Base-by-base conservation (phyloP, 176 grass and related monocot genomes). In the Lolium rigidum region DNA sequence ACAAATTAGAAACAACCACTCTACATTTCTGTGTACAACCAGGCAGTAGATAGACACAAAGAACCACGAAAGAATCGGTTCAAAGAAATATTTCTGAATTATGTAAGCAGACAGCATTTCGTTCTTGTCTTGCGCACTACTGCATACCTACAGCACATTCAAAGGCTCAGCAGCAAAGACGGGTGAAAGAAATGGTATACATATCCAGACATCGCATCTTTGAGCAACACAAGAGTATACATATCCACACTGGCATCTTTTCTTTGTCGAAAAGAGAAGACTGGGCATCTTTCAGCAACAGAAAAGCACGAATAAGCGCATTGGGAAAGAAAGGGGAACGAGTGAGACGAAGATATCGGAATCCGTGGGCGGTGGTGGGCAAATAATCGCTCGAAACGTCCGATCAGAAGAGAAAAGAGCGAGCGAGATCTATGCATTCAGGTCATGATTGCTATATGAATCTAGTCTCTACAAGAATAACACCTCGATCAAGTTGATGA, bases 281-380 rank as follows among this genome's bases (percentile, higher is more conserved):
- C 49, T 50, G 10, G 4, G 52, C 52, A 56, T 56, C 55, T 57
- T 57, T 57, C 75, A 73, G 6, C 46, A 55, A 22, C 18, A 66
- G 44, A 50, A 70, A 78, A 74, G 26, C 28, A 50, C 5, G 74
- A 78, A 90, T 83, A 55, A 72, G 58, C 35, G 57, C 65, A 69
- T 2, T 1, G 6, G 67, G 2, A 88, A 18, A 51, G 12, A 18
- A 85, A 26, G 38, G 1, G 49, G 20, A 47, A 44, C 47, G 7
- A 49, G 15, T 80, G 80, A 38, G 75, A 67, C 75, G 83, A 9
- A 80, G 84, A 84, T 84, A 75, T 87, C 20, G 49, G 73, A 46
- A 60, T 61, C 57, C 49, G 15, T 85, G 76, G 17, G 76, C 63
- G 63, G 63, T 66, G 28, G 38, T 48, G 59, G 4, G 16, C 17